Conservation (phyloP, 2,329 filamentous ascomycete genomes). For the Microcyclospora tardicrescens region DNA sequence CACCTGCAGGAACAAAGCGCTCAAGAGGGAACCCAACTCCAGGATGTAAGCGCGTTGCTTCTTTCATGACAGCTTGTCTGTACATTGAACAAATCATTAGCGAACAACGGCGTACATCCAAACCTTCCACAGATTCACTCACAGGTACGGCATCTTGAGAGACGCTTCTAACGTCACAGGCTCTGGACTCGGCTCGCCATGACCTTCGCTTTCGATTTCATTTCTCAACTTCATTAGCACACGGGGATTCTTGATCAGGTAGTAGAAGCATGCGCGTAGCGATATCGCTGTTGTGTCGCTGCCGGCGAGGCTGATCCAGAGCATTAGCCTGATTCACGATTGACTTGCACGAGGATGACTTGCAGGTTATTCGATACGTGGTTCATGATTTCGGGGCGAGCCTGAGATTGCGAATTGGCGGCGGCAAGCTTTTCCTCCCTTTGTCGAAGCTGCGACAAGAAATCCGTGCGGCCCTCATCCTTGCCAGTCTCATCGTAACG, state of each 20-base stretch:
- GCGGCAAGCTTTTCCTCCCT: too few relatives aligned
- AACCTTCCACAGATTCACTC: too few relatives aligned
- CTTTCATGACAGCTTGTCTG: slow-evolving; percentile 13
- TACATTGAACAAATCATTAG: slow-evolving; percentile 4
- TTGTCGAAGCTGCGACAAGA: too few relatives aligned
- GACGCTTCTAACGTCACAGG: background rate
- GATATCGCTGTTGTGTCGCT: slow-evolving; percentile 30
- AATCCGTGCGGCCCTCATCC: too few relatives aligned
- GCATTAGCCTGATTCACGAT: too few relatives aligned
- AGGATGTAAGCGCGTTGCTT: slow-evolving; percentile 14
- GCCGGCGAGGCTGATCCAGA: slow-evolving; percentile 14
- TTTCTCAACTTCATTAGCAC: slow-evolving; percentile 3
- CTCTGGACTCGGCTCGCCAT: slow-evolving; percentile 2
- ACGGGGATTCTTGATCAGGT: slow-evolving; percentile 16
- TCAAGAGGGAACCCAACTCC: slow-evolving; percentile 12
- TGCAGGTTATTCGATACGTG: too few relatives aligned
- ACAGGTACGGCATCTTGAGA: too few relatives aligned
- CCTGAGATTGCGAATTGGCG: too few relatives aligned
- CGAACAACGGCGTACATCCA: slow-evolving; percentile 1
- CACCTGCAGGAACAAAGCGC: slow-evolving; percentile 10
- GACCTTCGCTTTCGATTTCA: slow-evolving; percentile 4
- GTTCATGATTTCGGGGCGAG: too few relatives aligned
- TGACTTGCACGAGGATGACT: too few relatives aligned
- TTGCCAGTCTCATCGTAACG: too few relatives aligned
- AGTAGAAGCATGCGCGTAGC: slow-evolving; percentile 28